These are phyloP conservation scores for Citrullus mucosospermus DNA, from an alignment of 306 rosid species.

Conservation along the genomic window DNA sequence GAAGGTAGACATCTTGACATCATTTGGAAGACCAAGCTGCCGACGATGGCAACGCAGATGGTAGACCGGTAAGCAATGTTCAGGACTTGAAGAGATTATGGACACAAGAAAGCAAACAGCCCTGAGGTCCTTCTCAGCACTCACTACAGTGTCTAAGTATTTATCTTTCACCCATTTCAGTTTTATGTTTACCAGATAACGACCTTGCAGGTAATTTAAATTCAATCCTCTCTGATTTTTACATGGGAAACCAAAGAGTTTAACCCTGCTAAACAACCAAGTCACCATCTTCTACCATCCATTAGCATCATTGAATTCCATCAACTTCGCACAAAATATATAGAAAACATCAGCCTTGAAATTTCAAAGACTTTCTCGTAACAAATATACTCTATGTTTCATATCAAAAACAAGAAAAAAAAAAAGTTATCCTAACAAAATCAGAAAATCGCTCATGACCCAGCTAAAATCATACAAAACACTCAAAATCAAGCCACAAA, in stretches of 20 bases:
- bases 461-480: neutral
- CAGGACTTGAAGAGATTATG: slow-evolving; percentile 34
- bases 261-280: neutral
- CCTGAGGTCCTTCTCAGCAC: slow-evolving; percentile 50
- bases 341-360: neutral
- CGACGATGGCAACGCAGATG: slow-evolving; percentile 40
- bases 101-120: slow-evolving; percentile 61
- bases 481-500: neutral
- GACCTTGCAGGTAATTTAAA: slow-evolving; percentile 30
- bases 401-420: no score
- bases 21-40: slow-evolving; percentile 61
- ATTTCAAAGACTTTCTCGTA: neutral
- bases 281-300: neutral
- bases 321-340: neutral
- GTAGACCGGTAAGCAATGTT: slow-evolving; percentile 47
- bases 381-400: no score
- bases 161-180: slow-evolving; percentile 85
- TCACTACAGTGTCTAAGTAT: slow-evolving; percentile 49
- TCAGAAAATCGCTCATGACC: neutral
- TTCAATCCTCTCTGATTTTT: neutral
- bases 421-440: neutral
- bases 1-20: slow-evolving; percentile 54
- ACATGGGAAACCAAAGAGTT: neutral
- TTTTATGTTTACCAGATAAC: slow-evolving; percentile 59
- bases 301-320: slow-evolving; percentile 1